Conservation (phyloP, 768 basidiomycete genomes). For the Tephrocybe sp. region DNA sequence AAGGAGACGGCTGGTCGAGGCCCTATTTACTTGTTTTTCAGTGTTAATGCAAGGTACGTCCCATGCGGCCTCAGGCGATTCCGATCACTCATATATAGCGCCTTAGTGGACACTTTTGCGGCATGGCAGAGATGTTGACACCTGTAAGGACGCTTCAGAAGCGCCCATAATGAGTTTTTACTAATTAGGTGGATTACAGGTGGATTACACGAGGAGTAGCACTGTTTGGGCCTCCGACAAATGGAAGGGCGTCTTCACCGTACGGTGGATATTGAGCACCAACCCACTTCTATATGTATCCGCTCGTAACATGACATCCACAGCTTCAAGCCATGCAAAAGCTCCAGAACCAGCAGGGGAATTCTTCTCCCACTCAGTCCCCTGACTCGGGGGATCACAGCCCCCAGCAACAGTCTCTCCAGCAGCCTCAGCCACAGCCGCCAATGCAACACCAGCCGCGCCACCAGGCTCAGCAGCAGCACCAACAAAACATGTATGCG, state of each 20-base stretch:
- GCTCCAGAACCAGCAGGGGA: conserved; percentile 38
- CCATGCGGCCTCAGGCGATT: neutral
- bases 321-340: conserved; percentile 89
- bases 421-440: conserved; percentile 40
- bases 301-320: neutral
- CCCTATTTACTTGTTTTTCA: conserved; percentile 97
- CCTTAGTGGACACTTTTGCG: conserved; percentile 90
- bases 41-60: conserved; percentile 82
- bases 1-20: conserved; percentile 89
- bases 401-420: conserved; percentile 36
- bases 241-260: conserved; percentile 99
- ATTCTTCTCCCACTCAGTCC: conserved; percentile 37
- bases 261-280: conserved; percentile 98
- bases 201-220: conserved; percentile 91
- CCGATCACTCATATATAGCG: conserved; percentile 2
- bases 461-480: conserved; percentile 37
- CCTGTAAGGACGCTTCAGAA: conserved; percentile 50
- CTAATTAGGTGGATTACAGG: no score
- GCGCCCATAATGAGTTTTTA: no score
- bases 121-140: conserved; percentile 97
- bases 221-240: conserved; percentile 99
- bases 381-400: conserved; percentile 35
- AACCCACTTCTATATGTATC: neutral
- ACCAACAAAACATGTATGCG: conserved; percentile 45
- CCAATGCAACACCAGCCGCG: conserved; percentile 26